These are phyloP conservation scores for Backusella mclennaniae DNA, from an alignment of 192 early-diverging fungal species.

Conservation along the genomic window DNA sequence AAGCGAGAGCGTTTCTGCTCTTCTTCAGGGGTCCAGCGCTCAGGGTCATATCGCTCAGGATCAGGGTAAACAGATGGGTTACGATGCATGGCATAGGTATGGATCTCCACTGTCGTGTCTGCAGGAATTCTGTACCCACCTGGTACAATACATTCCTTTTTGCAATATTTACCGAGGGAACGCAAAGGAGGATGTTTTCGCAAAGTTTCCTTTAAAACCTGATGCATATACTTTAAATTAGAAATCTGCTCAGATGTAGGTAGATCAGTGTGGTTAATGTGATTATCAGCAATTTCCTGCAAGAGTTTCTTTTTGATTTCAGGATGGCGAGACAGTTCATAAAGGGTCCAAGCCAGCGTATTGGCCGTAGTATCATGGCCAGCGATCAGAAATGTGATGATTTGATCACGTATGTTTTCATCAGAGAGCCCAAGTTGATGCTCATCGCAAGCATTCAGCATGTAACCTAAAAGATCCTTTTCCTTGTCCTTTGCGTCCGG, in stretches of 20 bases:
- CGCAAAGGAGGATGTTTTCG: conserved; percentile 28
- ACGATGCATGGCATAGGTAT: conserved; percentile 22
- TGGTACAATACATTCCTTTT: conserved; percentile 27
- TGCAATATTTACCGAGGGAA: conserved; percentile 18
- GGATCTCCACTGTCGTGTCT: background rate
- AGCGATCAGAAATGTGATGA: conserved; percentile 60
- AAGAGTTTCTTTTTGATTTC: conserved; percentile 23
- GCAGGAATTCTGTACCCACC: conserved; percentile 25
- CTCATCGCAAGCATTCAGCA: conserved; percentile 47
- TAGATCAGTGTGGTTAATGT: conserved; percentile 15
- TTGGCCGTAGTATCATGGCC: conserved; percentile 42
- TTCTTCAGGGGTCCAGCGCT: conserved; percentile 33
- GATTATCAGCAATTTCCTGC: conserved; percentile 25
- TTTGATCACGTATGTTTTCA: conserved; percentile 55
- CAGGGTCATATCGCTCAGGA: conserved; percentile 32
- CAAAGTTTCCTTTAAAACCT: conserved; percentile 25
- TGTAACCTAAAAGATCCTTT: conserved; percentile 51
- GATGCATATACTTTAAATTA: conserved; percentile 14
- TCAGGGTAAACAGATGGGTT: conserved; percentile 23
- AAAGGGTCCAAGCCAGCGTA: conserved; percentile 27
- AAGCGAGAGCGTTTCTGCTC: conserved; percentile 21
- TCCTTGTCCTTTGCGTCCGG: conserved; percentile 35
- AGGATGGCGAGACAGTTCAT: conserved; percentile 27
- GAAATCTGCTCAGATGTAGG: conserved; percentile 21
- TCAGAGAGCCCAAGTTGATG: conserved; percentile 37